Percentiles rank a stretch among this genome's conserved stretches.
phyloP scores from a whole-genome alignment of 371 early-diverging fungal genomes.

The Rhizopus delemar region DNA sequence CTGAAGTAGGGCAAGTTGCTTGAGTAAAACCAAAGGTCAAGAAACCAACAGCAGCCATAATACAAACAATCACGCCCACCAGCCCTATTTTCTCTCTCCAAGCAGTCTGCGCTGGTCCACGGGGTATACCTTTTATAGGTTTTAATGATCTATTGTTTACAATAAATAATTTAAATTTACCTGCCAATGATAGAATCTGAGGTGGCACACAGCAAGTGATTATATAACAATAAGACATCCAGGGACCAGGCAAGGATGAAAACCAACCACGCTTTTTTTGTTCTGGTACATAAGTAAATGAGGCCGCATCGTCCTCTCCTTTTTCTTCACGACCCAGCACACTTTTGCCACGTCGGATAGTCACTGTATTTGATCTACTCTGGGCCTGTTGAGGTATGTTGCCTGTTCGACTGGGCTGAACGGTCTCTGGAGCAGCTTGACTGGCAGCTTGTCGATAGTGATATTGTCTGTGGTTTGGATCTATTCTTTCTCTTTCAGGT shows the following conservation, averaged over 20 bases:
- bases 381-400: conserved; percentile 24
- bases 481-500: conserved; percentile 67
- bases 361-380: conserved; percentile 4
- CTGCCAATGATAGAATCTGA: conserved; percentile 22
- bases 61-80: conserved; percentile 60
- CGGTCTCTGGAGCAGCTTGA: conserved; percentile 26
- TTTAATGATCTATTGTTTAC: neutral
- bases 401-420: conserved; percentile 40
- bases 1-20: conserved; percentile 51
- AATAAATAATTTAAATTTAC: conserved; percentile 6
- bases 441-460: conserved; percentile 55
- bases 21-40: conserved; percentile 64
- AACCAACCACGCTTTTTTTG: conserved; percentile 11
- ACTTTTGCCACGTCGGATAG: conserved; percentile 44
- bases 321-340: conserved; percentile 46
- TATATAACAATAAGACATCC: conserved; percentile 55
- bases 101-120: conserved; percentile 63
- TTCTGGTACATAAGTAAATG: conserved; percentile 16
- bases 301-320: conserved; percentile 23
- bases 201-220: conserved; percentile 59
- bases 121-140: conserved; percentile 39
- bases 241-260: conserved; percentile 30
- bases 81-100: conserved; percentile 88
- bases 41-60: conserved; percentile 58
- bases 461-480: conserved; percentile 55